A percentile compares a stretch with the other conserved stretches of the same genome.
Evolutionary conservation across 768 basidiomycete genomes (phyloP).

Genomic region (Strobilomyces confusus): DNA sequence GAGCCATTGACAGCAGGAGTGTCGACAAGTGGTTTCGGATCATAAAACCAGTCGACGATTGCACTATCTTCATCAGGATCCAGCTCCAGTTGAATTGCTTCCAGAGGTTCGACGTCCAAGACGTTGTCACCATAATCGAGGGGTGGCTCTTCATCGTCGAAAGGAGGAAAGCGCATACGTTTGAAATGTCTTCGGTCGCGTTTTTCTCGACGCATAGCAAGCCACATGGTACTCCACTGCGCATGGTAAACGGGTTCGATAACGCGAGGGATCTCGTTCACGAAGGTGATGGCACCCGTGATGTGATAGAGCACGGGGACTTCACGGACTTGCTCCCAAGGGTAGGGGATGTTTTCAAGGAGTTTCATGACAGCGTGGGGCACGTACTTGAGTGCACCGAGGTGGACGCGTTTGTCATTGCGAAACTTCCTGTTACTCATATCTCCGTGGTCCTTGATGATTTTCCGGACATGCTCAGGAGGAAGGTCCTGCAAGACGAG

Average conservation of each 20-base stretch:
- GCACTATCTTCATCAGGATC: conserved; percentile 89
- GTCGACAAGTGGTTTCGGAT: conserved; percentile 90
- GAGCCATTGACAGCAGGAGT: conserved; percentile 88
- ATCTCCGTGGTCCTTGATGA: conserved; percentile 99
- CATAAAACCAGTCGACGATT: conserved; percentile 98
- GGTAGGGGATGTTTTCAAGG: conserved; percentile 95
- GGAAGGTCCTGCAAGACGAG: conserved; percentile 69
- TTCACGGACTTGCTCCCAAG: conserved; percentile 99
- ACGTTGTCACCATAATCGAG: conserved; percentile 99
- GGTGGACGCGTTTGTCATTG: conserved; percentile 98
- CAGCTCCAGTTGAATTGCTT: conserved; percentile 95
- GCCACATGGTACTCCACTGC: conserved; percentile 99
- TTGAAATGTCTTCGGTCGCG: conserved; percentile 98
- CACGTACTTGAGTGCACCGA: conserved; percentile 97
- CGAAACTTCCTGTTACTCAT: conserved; percentile 99
- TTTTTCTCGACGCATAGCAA: conserved; percentile 98
- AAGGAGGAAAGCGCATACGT: conserved; percentile 99
- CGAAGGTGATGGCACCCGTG: conserved; percentile 98
- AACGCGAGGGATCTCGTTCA: conserved; percentile 95
- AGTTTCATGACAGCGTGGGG: conserved; percentile 99
- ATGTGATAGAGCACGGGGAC: conserved; percentile 98
- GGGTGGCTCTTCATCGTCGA: conserved; percentile 98
- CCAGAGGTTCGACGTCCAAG: conserved; percentile 94
- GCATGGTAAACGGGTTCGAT: conserved; percentile 98
- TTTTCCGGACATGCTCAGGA: conserved; percentile 97